Percentiles rank a stretch among this genome's conserved stretches.
Evolutionary conservation across 352 stramenopile genomes (phyloP).

Genomic region (Phytophthora podocarpi): DNA sequence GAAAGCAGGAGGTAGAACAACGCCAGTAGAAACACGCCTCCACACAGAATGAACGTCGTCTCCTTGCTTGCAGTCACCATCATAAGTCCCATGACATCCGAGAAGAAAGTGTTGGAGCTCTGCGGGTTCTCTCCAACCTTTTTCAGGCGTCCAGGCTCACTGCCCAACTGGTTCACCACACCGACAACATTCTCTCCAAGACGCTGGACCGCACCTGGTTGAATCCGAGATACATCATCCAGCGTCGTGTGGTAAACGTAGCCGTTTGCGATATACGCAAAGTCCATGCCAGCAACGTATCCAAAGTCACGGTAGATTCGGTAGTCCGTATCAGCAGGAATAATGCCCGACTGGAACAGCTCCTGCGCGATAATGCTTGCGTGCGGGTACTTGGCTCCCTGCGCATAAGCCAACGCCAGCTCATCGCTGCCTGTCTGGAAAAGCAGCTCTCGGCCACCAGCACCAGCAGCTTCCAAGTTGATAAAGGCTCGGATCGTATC

Average conservation of each 20-base stretch:
- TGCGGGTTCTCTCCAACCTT: constrained; percentile 63
- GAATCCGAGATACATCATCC: constrained; percentile 76
- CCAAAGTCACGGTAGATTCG: constrained; percentile 78
- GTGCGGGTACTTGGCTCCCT: constrained; percentile 75
- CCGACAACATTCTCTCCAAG: constrained; percentile 76
- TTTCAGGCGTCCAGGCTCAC: constrained; percentile 46
- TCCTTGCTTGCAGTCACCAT: constrained; percentile 71
- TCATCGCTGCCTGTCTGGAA: constrained; percentile 85
- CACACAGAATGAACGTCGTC: constrained; percentile 44
- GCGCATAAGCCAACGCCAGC: constrained; percentile 68
- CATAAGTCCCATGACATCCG: constrained; percentile 62
- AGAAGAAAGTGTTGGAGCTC: constrained; percentile 75
- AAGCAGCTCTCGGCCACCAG: constrained; percentile 71
- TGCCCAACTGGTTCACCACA: constrained; percentile 57
- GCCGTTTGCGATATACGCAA: constrained; percentile 81
- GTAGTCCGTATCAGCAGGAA: constrained; percentile 78
- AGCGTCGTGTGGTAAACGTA: constrained; percentile 83
- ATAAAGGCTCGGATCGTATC: constrained; percentile 75
- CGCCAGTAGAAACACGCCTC: constrained; percentile 43
- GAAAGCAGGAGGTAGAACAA: constrained; percentile 56
- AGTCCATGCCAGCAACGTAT: constrained; percentile 80
- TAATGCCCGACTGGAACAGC: constrained; percentile 76
- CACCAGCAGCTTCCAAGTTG: constrained; percentile 76
- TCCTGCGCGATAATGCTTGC: constrained; percentile 81
- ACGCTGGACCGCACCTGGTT: constrained; percentile 65